A percentile compares a stretch with the other conserved stretches of the same genome.
Conservation (phyloP, 495 filamentous ascomycete species). For the Durotheca rogersii region DNA sequence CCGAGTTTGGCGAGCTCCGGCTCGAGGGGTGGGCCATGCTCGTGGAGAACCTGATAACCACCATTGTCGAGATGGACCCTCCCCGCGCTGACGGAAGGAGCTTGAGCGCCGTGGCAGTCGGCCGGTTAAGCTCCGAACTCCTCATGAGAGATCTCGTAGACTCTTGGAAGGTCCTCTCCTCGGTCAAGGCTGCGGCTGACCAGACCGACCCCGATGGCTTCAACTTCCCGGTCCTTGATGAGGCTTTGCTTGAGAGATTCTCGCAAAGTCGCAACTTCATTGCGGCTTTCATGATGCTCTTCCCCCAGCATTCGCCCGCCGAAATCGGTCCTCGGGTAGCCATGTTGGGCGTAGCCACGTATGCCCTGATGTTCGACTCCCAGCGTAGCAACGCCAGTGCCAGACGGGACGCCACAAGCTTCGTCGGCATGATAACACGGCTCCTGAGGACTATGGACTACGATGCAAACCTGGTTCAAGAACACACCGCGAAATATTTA, state of each 20-base stretch:
- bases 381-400: constrained; percentile 19
- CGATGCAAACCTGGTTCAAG: constrained; percentile 2
- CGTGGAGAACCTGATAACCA: constrained; percentile 36
- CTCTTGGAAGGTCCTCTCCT: constrained; percentile 41
- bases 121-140: too few relatives aligned
- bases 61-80: constrained; percentile 35
- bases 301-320: constrained; percentile 29
- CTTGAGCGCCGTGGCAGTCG: too few relatives aligned
- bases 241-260: constrained; percentile 5
- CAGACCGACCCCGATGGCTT: constrained; percentile 14
- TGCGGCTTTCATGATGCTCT: constrained; percentile 35
- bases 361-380: constrained; percentile 41
- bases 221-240: constrained; percentile 28
- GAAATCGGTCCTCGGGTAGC: constrained; percentile 32
- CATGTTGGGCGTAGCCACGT: constrained; percentile 44
- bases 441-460: constrained; percentile 22
- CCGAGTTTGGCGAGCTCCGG: constrained; percentile 35
- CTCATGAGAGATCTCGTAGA: constrained; percentile 43
- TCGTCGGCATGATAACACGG: constrained; percentile 27
- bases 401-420: constrained; percentile 20
- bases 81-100: too few relatives aligned
- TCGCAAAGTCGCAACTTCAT: constrained; percentile 19
- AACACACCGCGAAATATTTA: constrained; percentile 5
- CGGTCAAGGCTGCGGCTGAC: constrained; percentile 16
- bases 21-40: constrained; percentile 37